A percentile compares a stretch with the other conserved stretches of the same genome.
Evolutionary conservation across 148 eudicot species (phyloP).

Genomic region (Hydrangea macrophylla): DNA sequence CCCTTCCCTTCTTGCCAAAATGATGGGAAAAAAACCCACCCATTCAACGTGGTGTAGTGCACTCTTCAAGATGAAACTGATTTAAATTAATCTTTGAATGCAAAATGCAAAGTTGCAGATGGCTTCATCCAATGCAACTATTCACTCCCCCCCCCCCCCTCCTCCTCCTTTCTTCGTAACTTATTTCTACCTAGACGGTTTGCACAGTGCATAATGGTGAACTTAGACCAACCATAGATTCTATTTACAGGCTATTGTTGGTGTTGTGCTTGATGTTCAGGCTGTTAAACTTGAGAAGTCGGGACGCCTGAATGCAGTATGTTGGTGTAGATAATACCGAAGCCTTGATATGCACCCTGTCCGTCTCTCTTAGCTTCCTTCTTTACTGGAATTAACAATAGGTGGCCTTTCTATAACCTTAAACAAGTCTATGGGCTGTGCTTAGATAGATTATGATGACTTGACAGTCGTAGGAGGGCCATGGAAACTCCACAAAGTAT

Average conservation of each 20-base stretch:
- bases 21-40: not conserved
- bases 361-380: too few relatives aligned
- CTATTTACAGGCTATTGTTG: too few relatives aligned
- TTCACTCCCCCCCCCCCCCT: not conserved
- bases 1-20: not conserved
- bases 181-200: not conserved
- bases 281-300: too few relatives aligned
- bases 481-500: not conserved
- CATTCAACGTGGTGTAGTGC: not conserved
- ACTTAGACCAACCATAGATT: not conserved
- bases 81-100: not conserved
- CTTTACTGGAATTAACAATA: too few relatives aligned
- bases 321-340: too few relatives aligned
- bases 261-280: too few relatives aligned
- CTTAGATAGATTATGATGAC: not conserved
- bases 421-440: not conserved
- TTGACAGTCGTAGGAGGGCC: not conserved
- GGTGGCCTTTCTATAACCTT: too few relatives aligned
- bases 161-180: not conserved
- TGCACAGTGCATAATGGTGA: not conserved
- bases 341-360: too few relatives aligned
- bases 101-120: not conserved
- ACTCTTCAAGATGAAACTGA: not conserved
- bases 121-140: not conserved
- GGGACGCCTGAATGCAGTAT: too few relatives aligned